A percentile compares a stretch with the other conserved stretches of the same genome.
These are phyloP conservation scores for Chalciporus chontae DNA, from an alignment of 768 basidiomycete genomes.

Conservation along the genomic window DNA sequence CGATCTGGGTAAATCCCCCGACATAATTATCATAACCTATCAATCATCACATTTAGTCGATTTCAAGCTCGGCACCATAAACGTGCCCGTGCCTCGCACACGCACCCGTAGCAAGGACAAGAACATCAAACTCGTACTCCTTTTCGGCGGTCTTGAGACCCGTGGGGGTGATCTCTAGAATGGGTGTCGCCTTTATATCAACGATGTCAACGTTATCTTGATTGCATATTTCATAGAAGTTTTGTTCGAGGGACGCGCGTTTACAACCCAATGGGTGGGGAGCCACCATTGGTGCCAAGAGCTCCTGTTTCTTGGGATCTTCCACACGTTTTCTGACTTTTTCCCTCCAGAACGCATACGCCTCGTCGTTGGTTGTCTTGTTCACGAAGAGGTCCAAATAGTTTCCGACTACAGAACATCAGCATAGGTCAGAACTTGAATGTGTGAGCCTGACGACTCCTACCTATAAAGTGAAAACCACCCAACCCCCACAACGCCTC, in stretches of 20 bases:
- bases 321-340: conserved; percentile 3
- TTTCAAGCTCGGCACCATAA: too few relatives aligned
- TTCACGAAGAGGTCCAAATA: conserved; percentile 3
- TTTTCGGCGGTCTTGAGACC: conserved; percentile 8
- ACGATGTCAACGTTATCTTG: conserved; percentile 12
- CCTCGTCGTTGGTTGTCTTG: neutral
- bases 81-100: too few relatives aligned
- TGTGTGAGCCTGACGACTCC: neutral
- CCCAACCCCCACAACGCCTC: conserved; percentile 10
- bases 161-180: conserved; percentile 6
- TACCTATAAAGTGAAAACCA: conserved; percentile 10
- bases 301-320: conserved; percentile 4
- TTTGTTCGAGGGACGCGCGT: conserved; percentile 4
- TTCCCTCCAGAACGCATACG: conserved; percentile 12
- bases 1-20: conserved; percentile 6
- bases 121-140: conserved; percentile 9
- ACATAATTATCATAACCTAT: conserved; percentile 3
- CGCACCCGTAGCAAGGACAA: too few relatives aligned
- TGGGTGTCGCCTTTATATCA: conserved; percentile 7
- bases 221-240: conserved; percentile 10
- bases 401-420: neutral
- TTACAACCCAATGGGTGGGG: conserved; percentile 12
- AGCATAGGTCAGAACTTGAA: neutral
- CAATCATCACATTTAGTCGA: too few relatives aligned
- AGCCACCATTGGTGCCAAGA: neutral